These are phyloP conservation scores for Corylus avellana DNA, from an alignment of 306 rosid genomes.

Conservation along the genomic window DNA sequence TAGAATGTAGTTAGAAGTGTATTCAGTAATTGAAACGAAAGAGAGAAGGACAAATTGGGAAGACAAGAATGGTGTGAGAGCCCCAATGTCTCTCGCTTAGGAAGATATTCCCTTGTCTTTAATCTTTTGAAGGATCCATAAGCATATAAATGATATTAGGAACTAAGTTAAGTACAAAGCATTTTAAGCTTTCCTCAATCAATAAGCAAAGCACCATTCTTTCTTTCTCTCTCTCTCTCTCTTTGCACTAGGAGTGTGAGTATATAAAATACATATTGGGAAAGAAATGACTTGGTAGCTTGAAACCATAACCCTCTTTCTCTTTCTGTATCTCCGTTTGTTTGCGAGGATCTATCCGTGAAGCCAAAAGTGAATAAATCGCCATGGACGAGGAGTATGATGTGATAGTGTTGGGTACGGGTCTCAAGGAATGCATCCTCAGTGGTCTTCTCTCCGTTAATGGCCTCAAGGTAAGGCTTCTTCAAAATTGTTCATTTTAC, in stretches of 20 bases:
- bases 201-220: slow-evolving; percentile 1
- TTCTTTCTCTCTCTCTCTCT: neutral
- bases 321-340: neutral
- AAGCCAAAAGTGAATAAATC: slow-evolving; percentile 1
- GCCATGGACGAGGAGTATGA: slow-evolving; percentile 91
- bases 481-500: neutral
- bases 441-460: slow-evolving; percentile 99
- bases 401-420: slow-evolving; percentile 85
- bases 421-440: slow-evolving; percentile 97
- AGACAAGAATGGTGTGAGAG: too few relatives aligned
- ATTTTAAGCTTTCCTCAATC: neutral
- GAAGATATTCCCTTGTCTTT: too few relatives aligned
- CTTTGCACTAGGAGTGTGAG: neutral
- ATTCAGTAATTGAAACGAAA: too few relatives aligned
- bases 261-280: neutral
- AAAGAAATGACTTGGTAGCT: neutral
- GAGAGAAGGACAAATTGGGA: too few relatives aligned
- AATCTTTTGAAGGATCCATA: neutral
- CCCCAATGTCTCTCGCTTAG: too few relatives aligned
- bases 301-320: neutral
- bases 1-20: too few relatives aligned
- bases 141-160: neutral
- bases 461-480: slow-evolving; percentile 74
- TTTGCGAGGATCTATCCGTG: neutral
- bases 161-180: neutral